Conservation (phyloP, 208 protist genomes). For the Giardia muris region DNA sequence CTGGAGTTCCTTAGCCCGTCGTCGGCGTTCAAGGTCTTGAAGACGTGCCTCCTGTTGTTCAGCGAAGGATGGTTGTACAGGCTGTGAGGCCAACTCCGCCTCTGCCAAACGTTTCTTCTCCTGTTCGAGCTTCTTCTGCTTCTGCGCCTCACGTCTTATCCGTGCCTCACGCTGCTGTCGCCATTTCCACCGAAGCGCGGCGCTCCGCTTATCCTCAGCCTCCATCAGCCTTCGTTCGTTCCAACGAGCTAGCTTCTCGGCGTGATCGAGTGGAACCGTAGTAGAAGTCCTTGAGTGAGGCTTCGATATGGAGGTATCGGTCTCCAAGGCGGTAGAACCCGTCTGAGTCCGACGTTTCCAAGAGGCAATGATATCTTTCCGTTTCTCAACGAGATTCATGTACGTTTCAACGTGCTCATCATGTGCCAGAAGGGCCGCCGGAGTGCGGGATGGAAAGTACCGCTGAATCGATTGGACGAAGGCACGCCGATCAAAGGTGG, state of each 20-base stretch:
- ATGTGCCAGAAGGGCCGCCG: neutral
- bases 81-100: neutral
- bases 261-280: no score
- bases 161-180: neutral
- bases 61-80: neutral
- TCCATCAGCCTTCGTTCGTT: neutral
- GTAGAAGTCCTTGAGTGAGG: no score
- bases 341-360: no score
- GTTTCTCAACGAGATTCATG: neutral
- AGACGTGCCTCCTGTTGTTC: neutral
- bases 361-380: neutral
- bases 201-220: neutral
- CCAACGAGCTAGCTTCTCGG: no score
- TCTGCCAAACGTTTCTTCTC: neutral
- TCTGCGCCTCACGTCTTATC: neutral
- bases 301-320: no score
- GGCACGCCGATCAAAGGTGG: neutral
- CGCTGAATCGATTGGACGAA: neutral
- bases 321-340: no score
- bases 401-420: neutral
- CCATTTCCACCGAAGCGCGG: neutral
- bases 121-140: neutral
- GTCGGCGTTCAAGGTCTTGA: neutral
- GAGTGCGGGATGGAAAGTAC: neutral
- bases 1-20: neutral